phyloP scores from a whole-genome alignment of 2,329 filamentous ascomycete species.

The Neonectria coccinea region DNA sequence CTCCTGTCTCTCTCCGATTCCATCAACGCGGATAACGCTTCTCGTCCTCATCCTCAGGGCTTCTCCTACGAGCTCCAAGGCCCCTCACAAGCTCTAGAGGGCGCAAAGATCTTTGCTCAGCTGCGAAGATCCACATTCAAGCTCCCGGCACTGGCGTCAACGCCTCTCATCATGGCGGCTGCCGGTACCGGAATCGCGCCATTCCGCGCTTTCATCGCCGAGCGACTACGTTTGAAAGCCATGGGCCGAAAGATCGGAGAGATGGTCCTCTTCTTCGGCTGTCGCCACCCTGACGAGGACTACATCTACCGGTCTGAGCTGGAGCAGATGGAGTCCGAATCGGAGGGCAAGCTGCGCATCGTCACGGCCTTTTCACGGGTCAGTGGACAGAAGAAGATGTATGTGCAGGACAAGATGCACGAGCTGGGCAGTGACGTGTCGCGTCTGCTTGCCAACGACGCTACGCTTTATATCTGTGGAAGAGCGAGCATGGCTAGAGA shows the following conservation, averaged over 20 bases:
- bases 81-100: conserved; percentile 12
- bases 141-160: conserved; percentile 53
- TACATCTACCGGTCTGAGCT: conserved; percentile 24
- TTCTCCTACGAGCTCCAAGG: conserved; percentile 20
- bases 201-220: conserved; percentile 34
- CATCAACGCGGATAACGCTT: neutral
- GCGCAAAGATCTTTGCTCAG: conserved; percentile 23
- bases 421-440: conserved; percentile 4
- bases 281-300: conserved; percentile 23
- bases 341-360: conserved; percentile 26
- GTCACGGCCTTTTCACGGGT: conserved; percentile 25
- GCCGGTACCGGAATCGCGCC: conserved; percentile 62
- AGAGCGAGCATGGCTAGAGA: conserved; percentile 27
- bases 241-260: conserved; percentile 29
- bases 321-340: conserved; percentile 23
- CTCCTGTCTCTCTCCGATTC: conserved; percentile 28
- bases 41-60: conserved; percentile 10
- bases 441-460: conserved; percentile 17
- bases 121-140: conserved; percentile 53
- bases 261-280: conserved; percentile 29
- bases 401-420: conserved; percentile 29
- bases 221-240: conserved; percentile 19
- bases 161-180: conserved; percentile 62
- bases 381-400: conserved; percentile 23
- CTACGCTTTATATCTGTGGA: conserved; percentile 27